Percentiles rank a stretch among this genome's conserved stretches.
phyloP scores from a whole-genome alignment of 257 asterid species.

The Handroanthus guayacan region DNA sequence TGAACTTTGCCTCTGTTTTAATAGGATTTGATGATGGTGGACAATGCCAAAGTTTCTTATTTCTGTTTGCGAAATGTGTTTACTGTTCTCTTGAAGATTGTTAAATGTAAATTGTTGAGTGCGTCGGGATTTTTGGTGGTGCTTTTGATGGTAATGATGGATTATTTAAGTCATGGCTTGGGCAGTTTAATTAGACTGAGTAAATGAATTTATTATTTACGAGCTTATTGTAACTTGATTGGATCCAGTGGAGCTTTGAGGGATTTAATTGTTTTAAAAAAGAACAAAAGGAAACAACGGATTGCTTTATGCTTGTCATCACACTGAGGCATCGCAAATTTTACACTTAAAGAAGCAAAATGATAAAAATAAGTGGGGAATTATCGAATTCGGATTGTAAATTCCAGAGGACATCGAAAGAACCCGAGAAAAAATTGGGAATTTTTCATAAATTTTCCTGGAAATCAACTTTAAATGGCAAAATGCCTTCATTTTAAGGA shows the following conservation, averaged over 20 bases:
- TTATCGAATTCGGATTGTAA: neutral
- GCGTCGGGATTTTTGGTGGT: neutral
- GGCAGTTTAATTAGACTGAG: neutral
- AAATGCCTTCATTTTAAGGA: constrained; percentile 17
- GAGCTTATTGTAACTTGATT: constrained; percentile 10
- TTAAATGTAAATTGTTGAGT: neutral
- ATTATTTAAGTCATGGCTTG: neutral
- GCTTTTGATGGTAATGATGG: neutral
- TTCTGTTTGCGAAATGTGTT: constrained; percentile 4
- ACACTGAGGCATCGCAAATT: neutral
- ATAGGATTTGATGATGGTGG: constrained; percentile 3
- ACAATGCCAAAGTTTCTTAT: neutral
- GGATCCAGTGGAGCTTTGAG: neutral
- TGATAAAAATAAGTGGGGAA: neutral
- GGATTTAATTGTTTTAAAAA: neutral
- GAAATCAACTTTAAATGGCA: neutral
- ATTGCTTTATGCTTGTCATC: constrained; percentile 6
- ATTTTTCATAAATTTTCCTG: neutral
- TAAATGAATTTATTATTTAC: neutral
- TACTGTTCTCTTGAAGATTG: neutral
- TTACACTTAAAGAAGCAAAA: constrained; percentile 11
- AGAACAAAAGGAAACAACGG: neutral
- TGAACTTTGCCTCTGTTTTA: constrained; percentile 18
- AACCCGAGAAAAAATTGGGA: neutral
- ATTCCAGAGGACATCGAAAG: constrained; percentile 1